Evolutionary conservation across 164 flowering plant species (phyloP), one percentile per base, ranked within the genome.

Genomic region (Tinospora cordifolia): DNA sequence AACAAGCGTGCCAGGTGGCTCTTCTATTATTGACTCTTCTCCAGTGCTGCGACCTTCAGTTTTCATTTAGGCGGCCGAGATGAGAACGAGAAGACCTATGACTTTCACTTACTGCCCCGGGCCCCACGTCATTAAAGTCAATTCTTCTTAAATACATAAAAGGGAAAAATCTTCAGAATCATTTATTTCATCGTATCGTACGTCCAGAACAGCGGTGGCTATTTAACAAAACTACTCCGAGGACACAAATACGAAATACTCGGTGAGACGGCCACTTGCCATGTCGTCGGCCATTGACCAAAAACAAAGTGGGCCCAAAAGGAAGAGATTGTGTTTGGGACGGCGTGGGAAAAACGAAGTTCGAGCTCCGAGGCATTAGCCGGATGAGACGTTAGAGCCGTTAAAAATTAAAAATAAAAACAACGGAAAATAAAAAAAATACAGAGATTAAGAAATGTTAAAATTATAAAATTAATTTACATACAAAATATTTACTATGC

Each of bases 341-440:
- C 71, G 67, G 75, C 66, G 68, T 68, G 68, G 54, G 26, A 66
- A 9, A 1, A 38, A 22, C 39, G 51, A 68, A 46, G 72, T 63
- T 64, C 69, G 46, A 59, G 19, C 21, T 24, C 40, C 79, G n/a
- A 69, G 68, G 46, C 66, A 41, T 22, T 2, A 1, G 4, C 21
- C 25, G 74, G 75, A 30, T 63, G 77, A 71, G 77, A 71, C 77
- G 80, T 77, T 71, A 73, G 69, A 74, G 69, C 72, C 74, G 3
- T 1, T 8, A 39, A 15, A 12, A 25, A 7, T n/a, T n/a, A 2
- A 62, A 44, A 30, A 62, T 26, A 51, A 6, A 26, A 62, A 62
- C 39, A 7, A 39, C 57, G 21, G 49, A 51, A 68, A 44, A n/a
- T n/a, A n/a, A n/a, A n/a, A n/a, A n/a, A n/a, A n/a, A n/a, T n/a